Evolutionary conservation across 345 rosid genomes (phyloP).

Genomic region (Raphanus raphanistrum): DNA sequence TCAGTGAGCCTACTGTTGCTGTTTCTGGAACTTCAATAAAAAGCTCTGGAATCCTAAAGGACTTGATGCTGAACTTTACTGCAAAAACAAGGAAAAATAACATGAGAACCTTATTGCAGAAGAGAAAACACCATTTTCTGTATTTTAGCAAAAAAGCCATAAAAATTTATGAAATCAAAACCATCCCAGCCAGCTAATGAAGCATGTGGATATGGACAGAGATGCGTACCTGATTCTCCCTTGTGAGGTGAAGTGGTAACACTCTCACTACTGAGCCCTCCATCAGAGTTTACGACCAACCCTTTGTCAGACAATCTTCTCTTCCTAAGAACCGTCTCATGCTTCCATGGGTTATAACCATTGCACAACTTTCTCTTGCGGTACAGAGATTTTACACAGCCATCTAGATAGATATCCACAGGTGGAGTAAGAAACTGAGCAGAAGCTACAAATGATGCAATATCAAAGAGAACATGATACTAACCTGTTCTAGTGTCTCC

Average conservation of each 20-base stretch:
- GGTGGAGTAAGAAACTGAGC: conserved; percentile 18
- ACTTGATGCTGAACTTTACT: conserved; percentile 92
- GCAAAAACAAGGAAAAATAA: conserved; percentile 40
- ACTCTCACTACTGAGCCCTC: conserved; percentile 81
- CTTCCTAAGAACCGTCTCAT: conserved; percentile 56
- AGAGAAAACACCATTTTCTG: too few relatives aligned
- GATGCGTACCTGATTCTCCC: conserved; percentile 49
- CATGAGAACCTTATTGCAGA: neutral
- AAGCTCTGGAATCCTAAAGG: conserved; percentile 88
- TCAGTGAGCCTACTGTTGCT: conserved; percentile 78
- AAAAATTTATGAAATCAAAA: neutral
- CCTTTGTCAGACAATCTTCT: conserved; percentile 60
- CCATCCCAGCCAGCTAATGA: neutral
- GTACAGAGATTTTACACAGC: conserved; percentile 50
- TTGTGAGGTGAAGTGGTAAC: conserved; percentile 73
- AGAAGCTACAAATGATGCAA: conserved; percentile 1
- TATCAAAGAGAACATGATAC: conserved; percentile 19
- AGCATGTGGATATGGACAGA: neutral
- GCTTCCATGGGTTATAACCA: conserved; percentile 48
- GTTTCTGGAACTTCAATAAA: conserved; percentile 82
- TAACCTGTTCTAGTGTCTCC: conserved; percentile 62
- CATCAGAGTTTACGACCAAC: conserved; percentile 61
- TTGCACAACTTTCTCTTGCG: conserved; percentile 58
- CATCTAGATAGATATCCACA: conserved; percentile 43
- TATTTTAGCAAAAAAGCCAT: too few relatives aligned